Conservation (phyloP, 345 rosid species). For the Eucalyptus decipiens region DNA sequence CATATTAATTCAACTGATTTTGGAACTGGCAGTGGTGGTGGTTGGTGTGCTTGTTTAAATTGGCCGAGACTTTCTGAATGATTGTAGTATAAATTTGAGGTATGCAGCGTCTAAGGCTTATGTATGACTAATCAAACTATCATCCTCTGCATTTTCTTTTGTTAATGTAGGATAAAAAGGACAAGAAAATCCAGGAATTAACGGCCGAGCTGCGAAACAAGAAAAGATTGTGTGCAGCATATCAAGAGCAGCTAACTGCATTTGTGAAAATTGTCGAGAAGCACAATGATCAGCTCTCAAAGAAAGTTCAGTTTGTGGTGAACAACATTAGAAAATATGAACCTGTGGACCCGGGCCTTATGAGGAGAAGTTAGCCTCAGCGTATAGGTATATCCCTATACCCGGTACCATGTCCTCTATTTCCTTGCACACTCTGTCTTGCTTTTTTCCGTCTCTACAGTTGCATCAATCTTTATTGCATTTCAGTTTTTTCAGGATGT, state of each 20-base stretch:
- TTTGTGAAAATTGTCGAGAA: constrained; percentile 11
- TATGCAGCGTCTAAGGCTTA: background rate
- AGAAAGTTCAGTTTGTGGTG: constrained; percentile 3
- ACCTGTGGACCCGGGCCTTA: background rate
- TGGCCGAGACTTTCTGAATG: background rate
- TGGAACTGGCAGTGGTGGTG: background rate
- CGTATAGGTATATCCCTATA: background rate
- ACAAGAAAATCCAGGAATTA: constrained; percentile 9
- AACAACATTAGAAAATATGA: constrained; percentile 20
- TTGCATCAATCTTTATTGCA: background rate
- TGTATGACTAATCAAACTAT: background rate
- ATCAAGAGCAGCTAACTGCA: constrained; percentile 6
- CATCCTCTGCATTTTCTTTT: background rate
- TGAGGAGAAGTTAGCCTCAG: background rate
- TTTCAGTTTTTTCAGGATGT: background rate
- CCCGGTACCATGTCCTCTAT: rapidly evolving
- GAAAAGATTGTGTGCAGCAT: constrained; percentile 7
- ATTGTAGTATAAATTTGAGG: background rate
- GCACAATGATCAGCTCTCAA: constrained; percentile 5
- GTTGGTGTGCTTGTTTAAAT: background rate
- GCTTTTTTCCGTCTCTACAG: background rate
- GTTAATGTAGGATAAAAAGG: constrained; percentile 8
- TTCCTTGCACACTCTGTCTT: background rate
- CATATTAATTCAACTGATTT: background rate
- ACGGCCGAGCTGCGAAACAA: constrained; percentile 4